Evolutionary conservation across 345 rosid species (phyloP), one percentile per base, ranked within the genome.

Genomic region (Syzygium aromaticum): DNA sequence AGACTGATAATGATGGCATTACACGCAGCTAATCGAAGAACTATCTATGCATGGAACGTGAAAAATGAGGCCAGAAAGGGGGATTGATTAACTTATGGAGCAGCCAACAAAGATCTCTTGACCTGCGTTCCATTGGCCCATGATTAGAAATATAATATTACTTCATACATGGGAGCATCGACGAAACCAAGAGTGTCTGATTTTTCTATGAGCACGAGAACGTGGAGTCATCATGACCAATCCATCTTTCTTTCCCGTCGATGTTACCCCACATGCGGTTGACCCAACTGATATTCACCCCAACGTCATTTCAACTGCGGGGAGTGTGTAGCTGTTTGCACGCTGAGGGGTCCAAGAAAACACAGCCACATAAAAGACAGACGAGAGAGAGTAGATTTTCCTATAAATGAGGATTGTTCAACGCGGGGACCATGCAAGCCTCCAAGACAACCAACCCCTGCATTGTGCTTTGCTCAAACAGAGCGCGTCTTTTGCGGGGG

Each of bases 281-380:
- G 3, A 38, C 43, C 80, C 80, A 33, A 2, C 80, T 2, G 46
- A 5, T 13, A 8, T 2, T 17, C 80, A 12, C 78, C 46, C 25
- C 5, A 67, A 73, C 80, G 25, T 33, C 80, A 33, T 33, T 73
- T 73, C 25, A 73, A 33, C 46, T 1, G 22, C 1, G 14, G 14
- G 21, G 40, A 19, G 6, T 4, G 25, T 33, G 3, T 2, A 6
- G 49, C 82, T 19, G 14, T 19, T 17, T 19, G 3, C 25, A 0
- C 12, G 5, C 49, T 23, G 49, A 33, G 49, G 27, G 49, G 2
- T 9, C 1, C 46, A 22, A 17, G 2, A 4, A 8, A 9, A 30
- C 30, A 16, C 43, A 8, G 0, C 23, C 11, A 2, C 22, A 33
- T 16, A 8, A 30, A 1, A 30, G 19, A 17, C 8, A 15, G 30